A percentile compares a stretch with the other conserved stretches of the same genome.
phyloP scores from a whole-genome alignment of 495 filamentous ascomycete genomes.

The Aspergillus hancockii region DNA sequence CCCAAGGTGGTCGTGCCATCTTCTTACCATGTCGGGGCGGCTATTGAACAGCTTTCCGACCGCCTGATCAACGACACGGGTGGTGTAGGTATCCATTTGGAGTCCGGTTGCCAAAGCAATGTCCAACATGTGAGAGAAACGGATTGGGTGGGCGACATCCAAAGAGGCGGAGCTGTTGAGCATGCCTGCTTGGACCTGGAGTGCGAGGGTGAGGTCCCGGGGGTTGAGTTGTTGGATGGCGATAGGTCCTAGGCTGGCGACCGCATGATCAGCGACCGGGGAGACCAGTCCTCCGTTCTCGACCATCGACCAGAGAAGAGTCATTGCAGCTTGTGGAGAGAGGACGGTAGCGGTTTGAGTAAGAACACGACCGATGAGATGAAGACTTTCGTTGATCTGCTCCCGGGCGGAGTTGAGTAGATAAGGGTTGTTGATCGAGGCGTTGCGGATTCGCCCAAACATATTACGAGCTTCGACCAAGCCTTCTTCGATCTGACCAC shows the following conservation, averaged over 20 bases:
- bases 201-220: conserved; percentile 59
- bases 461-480: conserved; percentile 75
- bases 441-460: conserved; percentile 74
- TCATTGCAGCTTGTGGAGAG: conserved; percentile 56
- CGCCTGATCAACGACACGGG: conserved; percentile 56
- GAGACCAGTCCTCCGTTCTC: conserved; percentile 65
- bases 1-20: conserved; percentile 58
- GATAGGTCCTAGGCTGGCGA: conserved; percentile 60
- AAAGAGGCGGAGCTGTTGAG: conserved; percentile 47
- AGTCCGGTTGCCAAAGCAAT: conserved; percentile 49
- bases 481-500: conserved; percentile 74
- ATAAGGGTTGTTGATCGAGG: conserved; percentile 31
- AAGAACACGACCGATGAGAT: conserved; percentile 67
- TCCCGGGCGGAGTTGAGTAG: conserved; percentile 51
- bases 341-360: conserved; percentile 48
- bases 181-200: conserved; percentile 66
- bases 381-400: conserved; percentile 83
- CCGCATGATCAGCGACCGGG: conserved; percentile 61
- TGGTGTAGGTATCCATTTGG: conserved; percentile 52
- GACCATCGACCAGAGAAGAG: conserved; percentile 72
- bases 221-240: conserved; percentile 56
- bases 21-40: conserved; percentile 57
- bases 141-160: conserved; percentile 56
- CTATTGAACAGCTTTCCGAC: conserved; percentile 52
- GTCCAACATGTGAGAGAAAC: conserved; percentile 64